phyloP scores from a whole-genome alignment of 2,329 filamentous ascomycete genomes.

The Lecanicillium sp. region DNA sequence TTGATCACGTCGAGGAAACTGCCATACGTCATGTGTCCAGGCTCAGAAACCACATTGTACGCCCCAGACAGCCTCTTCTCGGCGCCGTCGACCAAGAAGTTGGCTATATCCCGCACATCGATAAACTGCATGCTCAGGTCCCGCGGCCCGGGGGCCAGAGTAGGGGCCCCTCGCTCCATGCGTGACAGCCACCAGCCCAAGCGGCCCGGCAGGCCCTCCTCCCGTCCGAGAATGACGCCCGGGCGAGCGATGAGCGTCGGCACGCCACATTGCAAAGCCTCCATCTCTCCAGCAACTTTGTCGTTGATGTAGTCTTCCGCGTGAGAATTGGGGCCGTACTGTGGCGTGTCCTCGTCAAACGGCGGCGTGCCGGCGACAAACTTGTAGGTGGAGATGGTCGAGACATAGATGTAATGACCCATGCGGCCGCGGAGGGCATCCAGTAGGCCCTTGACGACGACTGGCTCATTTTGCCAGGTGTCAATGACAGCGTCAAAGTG shows the following conservation, averaged over 20 bases:
- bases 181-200: constrained; percentile 9
- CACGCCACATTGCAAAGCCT: not conserved
- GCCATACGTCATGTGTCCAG: constrained; percentile 1
- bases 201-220: constrained; percentile 3
- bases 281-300: constrained; percentile 8
- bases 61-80: constrained; percentile 6
- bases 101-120: constrained; percentile 10
- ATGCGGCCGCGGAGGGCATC: constrained; percentile 10
- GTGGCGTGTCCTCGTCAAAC: constrained; percentile 7
- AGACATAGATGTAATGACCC: constrained; percentile 13
- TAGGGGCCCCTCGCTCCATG: constrained; percentile 6
- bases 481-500: constrained; percentile 13
- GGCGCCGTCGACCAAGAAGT: constrained; percentile 8
- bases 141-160: constrained; percentile 9
- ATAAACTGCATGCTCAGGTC: constrained; percentile 9
- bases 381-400: constrained; percentile 11
- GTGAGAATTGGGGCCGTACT: constrained; percentile 6
- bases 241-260: constrained; percentile 6
- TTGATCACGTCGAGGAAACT: constrained; percentile 6
- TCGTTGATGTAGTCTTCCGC: constrained; percentile 4
- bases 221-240: constrained; percentile 9
- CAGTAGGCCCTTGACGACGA: constrained; percentile 9
- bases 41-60: constrained; percentile 3
- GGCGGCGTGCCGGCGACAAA: constrained; percentile 1
- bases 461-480: constrained; percentile 11